A percentile compares a stretch with the other conserved stretches of the same genome.
These are phyloP conservation scores for Yamadazyma scolyti DNA, from an alignment of 805 yeast genomes.

Conservation along the genomic window DNA sequence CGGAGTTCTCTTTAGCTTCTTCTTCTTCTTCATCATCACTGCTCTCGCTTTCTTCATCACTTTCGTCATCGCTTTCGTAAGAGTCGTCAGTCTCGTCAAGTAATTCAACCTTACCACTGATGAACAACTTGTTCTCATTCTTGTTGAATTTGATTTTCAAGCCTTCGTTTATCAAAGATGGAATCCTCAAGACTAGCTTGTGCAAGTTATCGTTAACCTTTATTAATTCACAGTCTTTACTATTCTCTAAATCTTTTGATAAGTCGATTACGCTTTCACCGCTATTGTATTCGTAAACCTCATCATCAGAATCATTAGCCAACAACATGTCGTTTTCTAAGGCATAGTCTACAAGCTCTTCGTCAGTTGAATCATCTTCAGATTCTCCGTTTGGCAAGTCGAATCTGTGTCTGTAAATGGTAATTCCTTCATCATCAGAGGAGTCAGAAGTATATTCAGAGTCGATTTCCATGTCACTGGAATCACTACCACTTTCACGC, in stretches of 20 bases:
- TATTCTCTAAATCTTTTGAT: slow-evolving; percentile 37
- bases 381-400: slow-evolving; percentile 32
- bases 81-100: slow-evolving; percentile 17
- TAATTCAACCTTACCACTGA: slow-evolving; percentile 32
- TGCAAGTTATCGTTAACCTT: slow-evolving; percentile 36
- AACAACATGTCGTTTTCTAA: slow-evolving; percentile 17
- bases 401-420: slow-evolving; percentile 39
- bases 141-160: slow-evolving; percentile 37
- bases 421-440: slow-evolving; percentile 39
- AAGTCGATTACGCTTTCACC: slow-evolving; percentile 37
- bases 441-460: slow-evolving; percentile 19
- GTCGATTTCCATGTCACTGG: slow-evolving; percentile 18
- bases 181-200: slow-evolving; percentile 39
- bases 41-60: slow-evolving; percentile 10
- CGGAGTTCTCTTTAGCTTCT: slow-evolving; percentile 11
- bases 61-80: slow-evolving; percentile 16
- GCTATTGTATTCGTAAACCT: slow-evolving; percentile 2
- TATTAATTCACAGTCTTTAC: slow-evolving; percentile 41
- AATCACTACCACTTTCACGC: slow-evolving; percentile 25
- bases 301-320: slow-evolving; percentile 29
- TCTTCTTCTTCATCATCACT: slow-evolving; percentile 14
- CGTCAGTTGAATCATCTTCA: slow-evolving; percentile 35
- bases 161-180: slow-evolving; percentile 38
- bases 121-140: slow-evolving; percentile 37
- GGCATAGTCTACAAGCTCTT: slow-evolving; percentile 23